Base-by-base conservation (phyloP, 1,284 basidiomycete genomes). In the Coniferiporia sulphurascens region DNA sequence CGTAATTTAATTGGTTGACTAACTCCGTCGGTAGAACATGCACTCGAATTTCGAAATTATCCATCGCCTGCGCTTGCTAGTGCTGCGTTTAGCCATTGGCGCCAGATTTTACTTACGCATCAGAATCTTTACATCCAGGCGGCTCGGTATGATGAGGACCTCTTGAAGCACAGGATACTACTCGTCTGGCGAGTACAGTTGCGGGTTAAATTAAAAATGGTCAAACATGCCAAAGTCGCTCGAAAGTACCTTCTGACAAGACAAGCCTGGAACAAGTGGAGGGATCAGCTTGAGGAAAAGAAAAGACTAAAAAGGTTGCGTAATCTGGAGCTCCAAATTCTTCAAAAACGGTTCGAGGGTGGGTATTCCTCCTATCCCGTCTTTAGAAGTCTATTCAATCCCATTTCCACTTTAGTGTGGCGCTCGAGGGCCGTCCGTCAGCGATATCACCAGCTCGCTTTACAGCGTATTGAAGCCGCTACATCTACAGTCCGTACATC, bases 171-270 rank as follows among this genome's bases (percentile, higher is more conserved):
- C 64, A 78, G 76, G 63, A 72, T 75, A 50, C 69, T 88, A 15
- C 67, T 82, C 5, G 68, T 67, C 15, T 91, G 89, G 88, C 80
- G 85, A 10, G 65, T 84, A 32, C 72, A 76, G 35, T 72, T 89
- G 52, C 79, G 82, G 15, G 71, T 75, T 17, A 79, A 77, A 56
- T 64, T 83, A 43, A 81, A 82, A 62, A 66, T 78, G 65, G 68
- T 76, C 46, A 84, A 82, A 65, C 78, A 86, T 62, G 88, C 86
- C 4, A 81, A 79, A 65, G 71, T 79, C 52, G 81, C 81, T 0
- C 75, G 83, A 64, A 81, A 76, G 59, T 82, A 76, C 61, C 79
- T 90, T 60, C 62, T 79, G 0, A 72, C 77, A 60, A 75, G 83
- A 59, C 75, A 74, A 45, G 78, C 73, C 52, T 85, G 82, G 78